Evolutionary conservation across 805 yeast species (phyloP).

Genomic region (Cyberlindnera mycetangii): DNA sequence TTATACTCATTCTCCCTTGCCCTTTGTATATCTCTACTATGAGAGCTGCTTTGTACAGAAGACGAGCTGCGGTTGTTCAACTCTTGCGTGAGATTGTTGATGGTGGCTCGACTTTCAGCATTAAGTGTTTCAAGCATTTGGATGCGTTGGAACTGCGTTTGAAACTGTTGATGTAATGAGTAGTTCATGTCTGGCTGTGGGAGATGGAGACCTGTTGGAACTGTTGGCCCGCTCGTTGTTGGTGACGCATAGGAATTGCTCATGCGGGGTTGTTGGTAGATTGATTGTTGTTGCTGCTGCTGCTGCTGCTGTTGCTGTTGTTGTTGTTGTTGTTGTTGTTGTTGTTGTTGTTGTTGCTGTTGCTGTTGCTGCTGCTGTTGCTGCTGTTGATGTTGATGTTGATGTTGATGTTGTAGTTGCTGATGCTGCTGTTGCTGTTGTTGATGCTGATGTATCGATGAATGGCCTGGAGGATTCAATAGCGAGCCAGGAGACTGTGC

Average conservation of each 20-base stretch:
- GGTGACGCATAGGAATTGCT: slow-evolving; percentile 8
- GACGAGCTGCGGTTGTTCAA: slow-evolving; percentile 2
- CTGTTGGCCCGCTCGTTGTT: not conserved
- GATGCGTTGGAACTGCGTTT: slow-evolving; percentile 15
- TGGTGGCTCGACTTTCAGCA: slow-evolving; percentile 7
- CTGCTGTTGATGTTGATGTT: slow-evolving; percentile 1
- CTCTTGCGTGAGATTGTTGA: slow-evolving; percentile 12
- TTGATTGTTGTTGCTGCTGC: not conserved
- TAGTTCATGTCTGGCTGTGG: slow-evolving; percentile 10
- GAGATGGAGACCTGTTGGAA: not conserved
- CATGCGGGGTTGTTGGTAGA: slow-evolving; percentile 1
- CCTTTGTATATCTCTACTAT: not conserved
- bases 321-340: slow-evolving; percentile 4
- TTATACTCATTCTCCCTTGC: slow-evolving; percentile 16
- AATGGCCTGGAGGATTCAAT: not conserved
- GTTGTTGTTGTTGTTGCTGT: not conserved
- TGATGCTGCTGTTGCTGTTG: slow-evolving; percentile 7
- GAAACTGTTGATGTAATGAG: slow-evolving; percentile 16
- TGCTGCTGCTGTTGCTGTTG: not conserved
- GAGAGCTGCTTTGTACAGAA: not conserved
- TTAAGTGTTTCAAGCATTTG: slow-evolving; percentile 20
- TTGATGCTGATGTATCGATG: slow-evolving; percentile 3
- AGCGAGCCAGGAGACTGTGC: not conserved
- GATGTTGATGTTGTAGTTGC: slow-evolving; percentile 6
- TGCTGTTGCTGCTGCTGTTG: slow-evolving; percentile 6